Conservation (phyloP, 805 yeast species). For the Ogataea wickerhamii region DNA sequence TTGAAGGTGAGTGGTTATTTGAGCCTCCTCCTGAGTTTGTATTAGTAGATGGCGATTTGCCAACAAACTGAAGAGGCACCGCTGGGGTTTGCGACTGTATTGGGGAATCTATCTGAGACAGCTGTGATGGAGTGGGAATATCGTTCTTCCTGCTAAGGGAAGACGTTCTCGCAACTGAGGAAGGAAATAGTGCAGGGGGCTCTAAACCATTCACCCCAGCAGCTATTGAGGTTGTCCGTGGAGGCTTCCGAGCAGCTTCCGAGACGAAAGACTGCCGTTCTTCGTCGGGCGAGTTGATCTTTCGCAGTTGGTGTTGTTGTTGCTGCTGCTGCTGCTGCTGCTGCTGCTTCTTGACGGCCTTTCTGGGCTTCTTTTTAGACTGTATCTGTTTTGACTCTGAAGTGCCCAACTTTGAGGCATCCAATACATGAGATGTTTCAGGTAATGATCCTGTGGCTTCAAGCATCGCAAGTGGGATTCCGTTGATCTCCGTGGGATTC, state of each 20-base stretch:
- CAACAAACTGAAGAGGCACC: conserved; percentile 5
- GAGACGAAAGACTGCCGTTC: background rate
- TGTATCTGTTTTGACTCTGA: too few species aligned
- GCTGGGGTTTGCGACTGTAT: conserved; percentile 8
- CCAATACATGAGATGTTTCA: background rate
- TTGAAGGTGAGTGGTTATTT: conserved; percentile 22
- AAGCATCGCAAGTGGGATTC: conserved; percentile 48
- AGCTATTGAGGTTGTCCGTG: conserved; percentile 22
- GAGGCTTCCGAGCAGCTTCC: conserved; percentile 1
- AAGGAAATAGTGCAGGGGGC: conserved; percentile 27
- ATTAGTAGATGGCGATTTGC: conserved; percentile 16
- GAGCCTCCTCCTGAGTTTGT: conserved; percentile 15
- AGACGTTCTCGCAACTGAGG: conserved; percentile 6
- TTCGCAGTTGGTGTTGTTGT: conserved; percentile 8
- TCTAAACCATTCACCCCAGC: conserved; percentile 25
- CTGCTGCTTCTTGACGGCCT: conserved; percentile 3
- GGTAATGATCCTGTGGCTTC: conserved; percentile 74
- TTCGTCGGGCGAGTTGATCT: background rate
- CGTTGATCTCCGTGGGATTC: conserved; percentile 41
- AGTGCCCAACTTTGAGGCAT: background rate
- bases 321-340: too few species aligned
- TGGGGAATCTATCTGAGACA: conserved; percentile 13
- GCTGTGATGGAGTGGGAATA: conserved; percentile 1
- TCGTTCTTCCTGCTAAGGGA: background rate
- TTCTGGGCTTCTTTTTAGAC: conserved; percentile 7